Evolutionary conservation across 768 basidiomycete species (phyloP), one percentile per base, ranked within the genome.

Genomic region (Hemileccinum rubropunctum): DNA sequence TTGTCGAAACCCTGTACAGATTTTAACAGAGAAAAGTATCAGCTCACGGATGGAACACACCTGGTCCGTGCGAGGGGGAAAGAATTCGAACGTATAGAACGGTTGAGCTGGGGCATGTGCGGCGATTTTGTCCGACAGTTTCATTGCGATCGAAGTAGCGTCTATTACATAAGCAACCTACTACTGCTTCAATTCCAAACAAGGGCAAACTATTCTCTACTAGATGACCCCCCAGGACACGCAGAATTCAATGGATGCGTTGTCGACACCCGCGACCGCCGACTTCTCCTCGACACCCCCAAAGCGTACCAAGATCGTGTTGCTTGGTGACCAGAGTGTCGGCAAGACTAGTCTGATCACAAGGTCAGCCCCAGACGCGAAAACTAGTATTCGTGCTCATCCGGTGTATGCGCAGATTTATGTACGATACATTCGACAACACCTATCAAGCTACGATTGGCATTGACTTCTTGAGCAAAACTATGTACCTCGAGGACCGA

Each of bases 351-450:
- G 90, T 74, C 80, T 99, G 53, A 99, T 99, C 68, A 98, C 97
- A 48, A 83, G 97, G 82, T 94, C 66, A 63, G 76, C 67, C 53
- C 33, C 38, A 54, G 43, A 54, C 50, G 35, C 26, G n/a, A 38
- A 45, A 47, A 18, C 30, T 38, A 36, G 15, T 38, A 4, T 47
- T 53, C 41, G 42, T 34, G 12, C 50, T 48, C 46, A 58, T 26
- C 32, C 41, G n/a, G 14, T n/a, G 14, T 40, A 17, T 20, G 15
- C 23, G 30, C 58, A 95, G 91, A 73, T 90, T 91, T 68, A 95
- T 98, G 97, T 99, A 99, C 69, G 97, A 99, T 73, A 98, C 97
- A 1, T 99, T 99, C 70, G 97, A 99, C 77, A 98, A 98, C 71
- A 98, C 95, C 38, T 99, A 99, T 70, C 91, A 93, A 67, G 93